These are phyloP conservation scores for Tarenaya hassleriana DNA, from an alignment of 345 rosid species.

Conservation along the genomic window DNA sequence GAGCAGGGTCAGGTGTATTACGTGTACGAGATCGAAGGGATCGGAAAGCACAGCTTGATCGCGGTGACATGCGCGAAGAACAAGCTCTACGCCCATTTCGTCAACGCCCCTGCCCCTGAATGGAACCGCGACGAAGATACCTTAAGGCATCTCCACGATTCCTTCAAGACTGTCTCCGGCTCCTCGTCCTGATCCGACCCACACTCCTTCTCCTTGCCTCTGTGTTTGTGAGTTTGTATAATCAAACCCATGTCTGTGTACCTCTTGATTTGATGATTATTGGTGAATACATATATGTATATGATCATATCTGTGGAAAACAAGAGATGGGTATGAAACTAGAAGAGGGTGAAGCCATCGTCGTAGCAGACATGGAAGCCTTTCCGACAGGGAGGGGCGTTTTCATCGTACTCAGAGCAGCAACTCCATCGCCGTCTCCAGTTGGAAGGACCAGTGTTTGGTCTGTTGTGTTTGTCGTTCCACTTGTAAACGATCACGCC, in stretches of 20 bases:
- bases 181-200: constrained; percentile 1
- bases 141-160: constrained; percentile 72
- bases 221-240: too few species aligned
- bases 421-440: constrained; percentile 62
- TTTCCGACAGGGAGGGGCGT: constrained; percentile 46
- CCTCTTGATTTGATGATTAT: too few species aligned
- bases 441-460: constrained; percentile 40
- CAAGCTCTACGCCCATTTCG: constrained; percentile 88
- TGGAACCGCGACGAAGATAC: constrained; percentile 76
- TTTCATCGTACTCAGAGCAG: constrained; percentile 44
- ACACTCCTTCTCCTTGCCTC: too few species aligned
- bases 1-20: constrained; percentile 69
- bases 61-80: constrained; percentile 80
- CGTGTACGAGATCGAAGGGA: constrained; percentile 73
- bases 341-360: constrained; percentile 49
- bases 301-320: too few species aligned
- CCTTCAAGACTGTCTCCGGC: constrained; percentile 62
- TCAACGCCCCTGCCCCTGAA: constrained; percentile 74
- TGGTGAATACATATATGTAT: too few species aligned
- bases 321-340: too few species aligned
- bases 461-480: constrained; percentile 45
- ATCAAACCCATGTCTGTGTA: too few species aligned
- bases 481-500: constrained; percentile 56
- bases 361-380: constrained; percentile 55
- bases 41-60: constrained; percentile 64